Base-by-base conservation (phyloP, 2,329 filamentous ascomycete species). In the Verticillium albo-atrum region DNA sequence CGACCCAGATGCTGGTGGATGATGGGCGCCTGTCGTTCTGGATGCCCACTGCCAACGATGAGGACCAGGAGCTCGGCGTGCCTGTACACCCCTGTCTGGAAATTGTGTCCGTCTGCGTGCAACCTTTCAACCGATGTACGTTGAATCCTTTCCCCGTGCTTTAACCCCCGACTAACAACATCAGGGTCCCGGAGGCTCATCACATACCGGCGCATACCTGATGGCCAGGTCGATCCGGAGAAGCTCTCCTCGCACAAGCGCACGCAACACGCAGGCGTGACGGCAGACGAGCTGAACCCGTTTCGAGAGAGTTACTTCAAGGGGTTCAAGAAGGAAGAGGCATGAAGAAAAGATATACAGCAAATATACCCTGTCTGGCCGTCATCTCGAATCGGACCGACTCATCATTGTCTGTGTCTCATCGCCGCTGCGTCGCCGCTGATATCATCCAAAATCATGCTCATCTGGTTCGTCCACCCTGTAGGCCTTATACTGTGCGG, bases 1-100 rank as follows among this genome's bases (percentile, higher is more conserved):
- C 92, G 5, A 83, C 87, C 1, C 79, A 84, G 14, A 91, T 88
- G 1, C 80, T 99, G 1, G 90, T 97, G 7, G 87, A 91, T 57
- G 76, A 86, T 63, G 95, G 92, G 0, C 82, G 95, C 28, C 73
- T 99, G 10, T 91, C 90, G 7, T 96, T 99, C 79, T 99, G 95
- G 95, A 96, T 98, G 91, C 95, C 95, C 0, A 96, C 92, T 0
- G 89, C 92, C 28, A 92, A 91, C 69, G 88, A 90, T 61, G 84
- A 92, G 65, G 83, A 91, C 54, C 84, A 89, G 60, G 90, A 94
- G 69, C 85, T 97, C 25, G 80, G 85, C 0, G 82, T 94, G 15
- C 94, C 94, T 0, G 82, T 80, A 23, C 92, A 98, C 71, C 89
- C 90, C 0, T 85, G 84, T 60, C 76, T 99, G 15, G 83, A 89